These are phyloP conservation scores for Saksenaea oblongispora DNA, from an alignment of 371 early-diverging fungal species.

Conservation along the genomic window DNA sequence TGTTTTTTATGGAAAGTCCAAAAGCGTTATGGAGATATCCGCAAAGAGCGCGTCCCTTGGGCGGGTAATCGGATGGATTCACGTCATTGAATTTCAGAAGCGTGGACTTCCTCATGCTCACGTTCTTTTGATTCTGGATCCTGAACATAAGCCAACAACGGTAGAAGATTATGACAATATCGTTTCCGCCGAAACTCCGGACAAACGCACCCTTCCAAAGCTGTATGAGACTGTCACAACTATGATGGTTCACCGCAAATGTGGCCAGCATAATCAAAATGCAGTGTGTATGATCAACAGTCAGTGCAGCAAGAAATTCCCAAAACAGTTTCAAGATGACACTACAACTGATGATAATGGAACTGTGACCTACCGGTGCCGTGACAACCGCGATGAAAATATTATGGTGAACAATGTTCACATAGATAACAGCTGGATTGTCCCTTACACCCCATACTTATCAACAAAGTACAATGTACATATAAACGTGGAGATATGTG, in stretches of 20 bases:
- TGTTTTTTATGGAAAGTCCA: conserved; percentile 28
- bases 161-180: conserved; percentile 23
- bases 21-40: conserved; percentile 22
- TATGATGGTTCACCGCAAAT: conserved; percentile 35
- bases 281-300: conserved; percentile 32
- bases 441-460: conserved; percentile 34
- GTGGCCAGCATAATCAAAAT: conserved; percentile 15
- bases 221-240: conserved; percentile 25
- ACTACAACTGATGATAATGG: conserved; percentile 7
- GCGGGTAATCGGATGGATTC: no score
- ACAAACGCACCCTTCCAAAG: conserved; percentile 15
- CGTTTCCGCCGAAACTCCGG: conserved; percentile 33
- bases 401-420: no score
- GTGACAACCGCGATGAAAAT: no score
- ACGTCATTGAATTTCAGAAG: no score
- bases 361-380: conserved; percentile 3
- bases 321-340: conserved; percentile 8
- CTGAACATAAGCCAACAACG: conserved; percentile 14
- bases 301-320: no score
- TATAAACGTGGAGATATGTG: conserved; percentile 44
- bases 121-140: conserved; percentile 29
- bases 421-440: conserved; percentile 29
- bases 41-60: no score
- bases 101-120: no score
- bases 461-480: conserved; percentile 40